Evolutionary conservation across 1,139 yeast genomes (phyloP), one percentile per base, ranked within the genome.

Genomic region (Blastobotrys indianensis): DNA sequence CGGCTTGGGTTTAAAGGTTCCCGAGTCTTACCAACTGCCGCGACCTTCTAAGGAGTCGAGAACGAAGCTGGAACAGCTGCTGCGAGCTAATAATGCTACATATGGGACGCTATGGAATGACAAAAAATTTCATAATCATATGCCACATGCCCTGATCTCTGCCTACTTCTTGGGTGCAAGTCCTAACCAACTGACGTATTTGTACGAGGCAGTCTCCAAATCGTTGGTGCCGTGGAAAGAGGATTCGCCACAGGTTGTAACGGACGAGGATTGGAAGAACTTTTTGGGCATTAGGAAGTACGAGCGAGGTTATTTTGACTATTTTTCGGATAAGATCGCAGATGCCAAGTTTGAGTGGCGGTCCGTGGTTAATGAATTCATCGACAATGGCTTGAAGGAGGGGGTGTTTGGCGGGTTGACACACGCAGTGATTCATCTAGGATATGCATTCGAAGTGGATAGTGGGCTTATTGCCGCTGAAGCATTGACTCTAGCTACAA

Each of bases 351-450:
- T 45, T 32, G 60, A 65, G 40, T 65, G 68, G 67, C 50, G 48
- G 32, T 44, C 43, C 2, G 51, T 59, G 13, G 58, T 54, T 11
- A 41, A 40, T 28, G 36, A 51, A 41, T 63, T 41, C 17, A 11
- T 37, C 7, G 36, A 36, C 5, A 33, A 31, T 17, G 40, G 31
- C 7, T 8, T 30, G 30, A 32, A 10, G 29, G 31, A 25, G 4
- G 62, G 58, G 5, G 36, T 63, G 13, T 46, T 52, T 13, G 57
- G 60, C 6, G 66, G 66, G 1, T 39, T 59, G 40, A 45, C 54
- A 4, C 68, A 64, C 45, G 64, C 67, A 2, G 37, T 65, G 46
- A 64, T 65, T 39, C 68, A 64, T 40, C 45, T 64, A 32, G 67
- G 64, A 16, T 65, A 63, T 41, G 68, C 68, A 1, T 50, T 54